Conservation (phyloP, 768 basidiomycete genomes). For the Leccinum variicolor region DNA sequence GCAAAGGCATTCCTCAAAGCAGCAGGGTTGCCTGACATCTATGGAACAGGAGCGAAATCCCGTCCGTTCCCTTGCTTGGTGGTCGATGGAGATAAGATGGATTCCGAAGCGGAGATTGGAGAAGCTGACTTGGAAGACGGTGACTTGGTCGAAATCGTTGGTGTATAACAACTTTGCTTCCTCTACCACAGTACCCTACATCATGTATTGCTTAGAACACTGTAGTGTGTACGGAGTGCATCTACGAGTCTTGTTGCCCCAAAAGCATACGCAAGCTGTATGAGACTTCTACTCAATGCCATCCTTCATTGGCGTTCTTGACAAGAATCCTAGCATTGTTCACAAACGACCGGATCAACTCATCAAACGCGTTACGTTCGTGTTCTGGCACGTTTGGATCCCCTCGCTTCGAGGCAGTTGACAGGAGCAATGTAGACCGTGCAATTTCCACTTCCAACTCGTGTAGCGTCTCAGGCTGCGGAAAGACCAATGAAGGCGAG, state of each 20-base stretch:
- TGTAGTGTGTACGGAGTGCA: not conserved
- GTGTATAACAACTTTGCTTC: slow-evolving; percentile 33
- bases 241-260: slow-evolving; percentile 1
- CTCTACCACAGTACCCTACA: slow-evolving; percentile 4
- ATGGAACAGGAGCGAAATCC: slow-evolving; percentile 35
- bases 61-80: slow-evolving; percentile 36
- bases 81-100: slow-evolving; percentile 72
- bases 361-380: slow-evolving; percentile 80
- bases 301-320: slow-evolving; percentile 64
- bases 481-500: slow-evolving; percentile 1
- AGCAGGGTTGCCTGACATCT: slow-evolving; percentile 56
- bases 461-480: slow-evolving; percentile 61
- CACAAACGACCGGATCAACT: slow-evolving; percentile 87
- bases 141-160: slow-evolving; percentile 73
- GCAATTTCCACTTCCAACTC: slow-evolving; percentile 91
- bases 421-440: slow-evolving; percentile 65
- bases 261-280: not conserved
- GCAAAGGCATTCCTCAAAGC: slow-evolving; percentile 73
- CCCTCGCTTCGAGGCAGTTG: slow-evolving; percentile 65
- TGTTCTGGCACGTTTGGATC: slow-evolving; percentile 56
- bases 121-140: slow-evolving; percentile 75
- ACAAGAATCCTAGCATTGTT: slow-evolving; percentile 90
- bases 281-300: slow-evolving; percentile 25
- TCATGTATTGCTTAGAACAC: not conserved
- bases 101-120: slow-evolving; percentile 56